A percentile compares a stretch with the other conserved stretches of the same genome.
These are phyloP conservation scores for Backusella mclennaniae DNA, from an alignment of 192 early-diverging fungal genomes.

Conservation along the genomic window DNA sequence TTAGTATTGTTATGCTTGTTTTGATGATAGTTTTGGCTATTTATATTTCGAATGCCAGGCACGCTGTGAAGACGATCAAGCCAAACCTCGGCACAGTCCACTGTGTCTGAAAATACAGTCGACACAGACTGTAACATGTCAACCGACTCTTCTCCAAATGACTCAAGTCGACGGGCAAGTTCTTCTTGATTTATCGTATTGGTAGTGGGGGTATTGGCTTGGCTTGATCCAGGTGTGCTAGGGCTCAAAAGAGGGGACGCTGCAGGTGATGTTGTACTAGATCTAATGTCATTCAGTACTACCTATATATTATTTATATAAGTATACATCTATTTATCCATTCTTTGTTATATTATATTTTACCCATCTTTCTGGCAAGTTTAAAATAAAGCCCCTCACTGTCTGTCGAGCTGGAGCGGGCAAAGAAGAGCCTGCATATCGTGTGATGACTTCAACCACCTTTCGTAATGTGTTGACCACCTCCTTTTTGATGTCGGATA, in stretches of 20 bases:
- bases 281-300: conserved; percentile 38
- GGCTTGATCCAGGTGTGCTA: background rate
- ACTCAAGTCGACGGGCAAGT: conserved; percentile 61
- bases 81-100: conserved; percentile 65
- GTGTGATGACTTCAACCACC: conserved; percentile 83
- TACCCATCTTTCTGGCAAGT: conserved; percentile 78
- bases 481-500: conserved; percentile 61
- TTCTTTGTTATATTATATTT: background rate
- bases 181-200: conserved; percentile 34
- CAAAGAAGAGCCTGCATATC: conserved; percentile 82
- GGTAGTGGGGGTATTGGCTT: background rate
- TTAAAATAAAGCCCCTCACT: conserved; percentile 83
- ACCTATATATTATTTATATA: conserved; percentile 3
- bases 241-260: conserved; percentile 25
- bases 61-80: conserved; percentile 47
- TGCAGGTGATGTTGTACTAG: conserved; percentile 31
- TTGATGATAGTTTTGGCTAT: background rate
- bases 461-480: conserved; percentile 82
- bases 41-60: conserved; percentile 2
- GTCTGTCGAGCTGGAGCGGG: conserved; percentile 74
- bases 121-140: conserved; percentile 67
- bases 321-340: background rate
- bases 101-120: conserved; percentile 65
- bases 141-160: conserved; percentile 66
- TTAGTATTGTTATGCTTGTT: background rate